Percentiles rank a stretch among this genome's conserved stretches.
Conservation (phyloP, 2,329 filamentous ascomycete genomes). For the Botrytis tulipae region DNA sequence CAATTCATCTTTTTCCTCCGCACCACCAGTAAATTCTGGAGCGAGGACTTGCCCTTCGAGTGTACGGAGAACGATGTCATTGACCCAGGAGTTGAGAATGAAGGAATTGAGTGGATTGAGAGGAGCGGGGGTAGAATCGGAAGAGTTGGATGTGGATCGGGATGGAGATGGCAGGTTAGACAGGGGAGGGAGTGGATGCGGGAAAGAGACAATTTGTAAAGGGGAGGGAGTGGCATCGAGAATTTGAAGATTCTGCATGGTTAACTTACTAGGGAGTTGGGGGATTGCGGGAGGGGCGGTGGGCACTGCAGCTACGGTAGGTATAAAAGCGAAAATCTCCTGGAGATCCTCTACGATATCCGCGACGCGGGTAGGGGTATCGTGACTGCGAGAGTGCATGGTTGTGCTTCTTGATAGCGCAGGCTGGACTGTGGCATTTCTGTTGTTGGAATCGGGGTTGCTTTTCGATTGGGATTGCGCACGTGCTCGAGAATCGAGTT, state of each 20-base stretch:
- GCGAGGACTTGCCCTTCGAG: not conserved
- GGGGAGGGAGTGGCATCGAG: not conserved
- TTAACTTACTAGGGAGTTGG: not conserved
- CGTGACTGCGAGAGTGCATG: not conserved
- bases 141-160: too few relatives aligned
- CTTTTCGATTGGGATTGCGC: not conserved
- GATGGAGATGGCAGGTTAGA: too few relatives aligned
- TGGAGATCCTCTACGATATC: not conserved
- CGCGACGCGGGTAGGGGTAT: not conserved
- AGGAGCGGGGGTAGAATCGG: not conserved
- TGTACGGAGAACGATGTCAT: not conserved
- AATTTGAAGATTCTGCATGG: not conserved
- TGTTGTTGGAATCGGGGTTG: not conserved
- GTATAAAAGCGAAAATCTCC: not conserved
- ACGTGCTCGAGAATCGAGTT: not conserved
- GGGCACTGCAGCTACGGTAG: too few relatives aligned
- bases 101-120: too few relatives aligned
- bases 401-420: not conserved
- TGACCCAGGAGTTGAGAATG: not conserved
- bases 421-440: too few relatives aligned
- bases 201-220: too few relatives aligned
- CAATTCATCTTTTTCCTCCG: not conserved
- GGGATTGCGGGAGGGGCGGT: too few relatives aligned
- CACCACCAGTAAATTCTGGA: not conserved
- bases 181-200: not conserved